Conservation (phyloP, 306 rosid genomes). For the Lupinus albus region DNA sequence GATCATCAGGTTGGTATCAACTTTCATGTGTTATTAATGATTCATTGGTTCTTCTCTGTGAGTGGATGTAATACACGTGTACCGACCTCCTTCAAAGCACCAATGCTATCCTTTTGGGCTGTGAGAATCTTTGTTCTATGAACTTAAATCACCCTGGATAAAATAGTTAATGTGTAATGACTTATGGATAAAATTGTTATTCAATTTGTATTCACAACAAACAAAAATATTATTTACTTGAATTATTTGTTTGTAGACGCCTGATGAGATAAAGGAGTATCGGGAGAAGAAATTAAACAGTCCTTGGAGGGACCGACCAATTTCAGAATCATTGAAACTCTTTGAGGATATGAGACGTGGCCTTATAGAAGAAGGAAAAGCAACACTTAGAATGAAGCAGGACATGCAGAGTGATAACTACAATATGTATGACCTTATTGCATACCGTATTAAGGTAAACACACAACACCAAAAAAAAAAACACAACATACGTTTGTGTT, state of each 20-base stretch:
- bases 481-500: no score
- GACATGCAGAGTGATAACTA: conserved; percentile 98
- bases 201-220: conserved; percentile 13
- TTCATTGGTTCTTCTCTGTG: conserved; percentile 10
- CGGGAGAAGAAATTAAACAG: conserved; percentile 94
- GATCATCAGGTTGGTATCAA: conserved; percentile 83
- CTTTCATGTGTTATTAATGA: conserved; percentile 18
- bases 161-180: conserved; percentile 35
- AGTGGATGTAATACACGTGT: conserved; percentile 12
- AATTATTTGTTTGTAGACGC: conserved; percentile 62
- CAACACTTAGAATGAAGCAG: conserved; percentile 97
- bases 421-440: conserved; percentile 98
- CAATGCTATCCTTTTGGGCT: conserved; percentile 18
- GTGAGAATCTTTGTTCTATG: conserved; percentile 21
- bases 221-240: conserved; percentile 8
- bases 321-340: conserved; percentile 76
- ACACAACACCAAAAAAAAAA: no score
- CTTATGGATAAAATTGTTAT: conserved; percentile 22
- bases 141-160: conserved; percentile 27
- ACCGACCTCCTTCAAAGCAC: conserved; percentile 28
- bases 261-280: conserved; percentile 86
- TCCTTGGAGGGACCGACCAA: conserved; percentile 96
- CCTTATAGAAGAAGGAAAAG: conserved; percentile 86
- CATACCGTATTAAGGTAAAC: conserved; percentile 89
- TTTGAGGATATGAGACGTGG: conserved; percentile 93